Evolutionary conservation across 1,139 yeast species (phyloP).

Genomic region (Wickerhamiella pararugosa): DNA sequence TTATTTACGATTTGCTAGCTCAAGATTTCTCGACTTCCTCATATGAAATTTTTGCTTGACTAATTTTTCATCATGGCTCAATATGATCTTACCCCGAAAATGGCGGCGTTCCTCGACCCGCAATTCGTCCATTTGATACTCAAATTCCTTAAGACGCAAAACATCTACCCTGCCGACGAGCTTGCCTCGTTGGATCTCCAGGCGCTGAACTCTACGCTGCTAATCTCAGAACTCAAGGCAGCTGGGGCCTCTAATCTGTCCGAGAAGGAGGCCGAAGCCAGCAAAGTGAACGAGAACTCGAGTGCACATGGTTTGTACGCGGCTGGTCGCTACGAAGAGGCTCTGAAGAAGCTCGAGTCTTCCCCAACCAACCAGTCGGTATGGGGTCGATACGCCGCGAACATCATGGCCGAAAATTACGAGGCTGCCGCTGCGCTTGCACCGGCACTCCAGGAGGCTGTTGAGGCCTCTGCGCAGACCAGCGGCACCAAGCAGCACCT

Average conservation of each 20-base stretch:
- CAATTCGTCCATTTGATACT: constrained; percentile 40
- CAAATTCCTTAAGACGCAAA: constrained; percentile 26
- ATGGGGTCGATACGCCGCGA: constrained; percentile 32
- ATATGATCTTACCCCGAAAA: constrained; percentile 37
- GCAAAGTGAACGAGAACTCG: not conserved
- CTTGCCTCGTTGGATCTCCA: constrained; percentile 10
- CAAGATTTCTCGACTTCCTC: not conserved
- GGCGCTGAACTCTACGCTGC: constrained; percentile 6
- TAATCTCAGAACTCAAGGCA: constrained; percentile 2
- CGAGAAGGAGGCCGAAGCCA: not conserved
- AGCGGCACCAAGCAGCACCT: constrained; percentile 14
- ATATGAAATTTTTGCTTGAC: not conserved
- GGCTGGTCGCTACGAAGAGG: constrained; percentile 11
- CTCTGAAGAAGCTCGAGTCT: constrained; percentile 10
- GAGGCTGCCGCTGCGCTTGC: constrained; percentile 34
- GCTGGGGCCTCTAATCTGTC: constrained; percentile 5
- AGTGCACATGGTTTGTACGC: constrained; percentile 9
- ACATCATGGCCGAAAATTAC: constrained; percentile 38
- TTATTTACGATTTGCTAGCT: too few species aligned
- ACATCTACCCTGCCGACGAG: not conserved
- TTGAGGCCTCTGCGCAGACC: constrained; percentile 31
- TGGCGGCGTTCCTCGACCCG: constrained; percentile 43
- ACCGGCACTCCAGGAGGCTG: constrained; percentile 37
- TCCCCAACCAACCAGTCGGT: not conserved
- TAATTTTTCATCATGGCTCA: constrained; percentile 4